Conservation (phyloP, 148 eudicot genomes). For the Suaeda aralocaspica region DNA sequence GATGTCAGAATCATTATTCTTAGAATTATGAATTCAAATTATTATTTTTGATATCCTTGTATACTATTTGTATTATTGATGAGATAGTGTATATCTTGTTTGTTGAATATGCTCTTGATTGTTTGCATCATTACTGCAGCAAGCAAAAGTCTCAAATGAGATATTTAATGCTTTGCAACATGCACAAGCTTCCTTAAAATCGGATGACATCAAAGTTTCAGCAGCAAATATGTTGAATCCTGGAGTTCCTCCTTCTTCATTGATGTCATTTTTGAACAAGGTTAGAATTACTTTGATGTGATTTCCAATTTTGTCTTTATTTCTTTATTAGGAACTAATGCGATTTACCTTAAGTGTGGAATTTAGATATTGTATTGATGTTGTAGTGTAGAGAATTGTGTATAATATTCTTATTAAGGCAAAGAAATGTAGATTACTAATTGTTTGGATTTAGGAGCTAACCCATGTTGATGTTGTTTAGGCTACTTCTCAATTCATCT, state of each 20-base stretch:
- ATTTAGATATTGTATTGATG: too few relatives aligned
- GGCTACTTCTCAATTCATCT: too few relatives aligned
- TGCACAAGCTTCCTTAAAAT: slow-evolving; percentile 62
- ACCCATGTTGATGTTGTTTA: too few relatives aligned
- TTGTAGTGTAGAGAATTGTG: too few relatives aligned
- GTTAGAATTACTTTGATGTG: slow-evolving; percentile 28
- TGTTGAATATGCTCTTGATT: not conserved
- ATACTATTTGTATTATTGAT: not conserved
- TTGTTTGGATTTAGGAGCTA: too few relatives aligned
- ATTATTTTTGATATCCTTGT: not conserved
- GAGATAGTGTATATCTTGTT: not conserved
- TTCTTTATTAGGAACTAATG: not conserved
- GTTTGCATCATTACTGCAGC: slow-evolving; percentile 38
- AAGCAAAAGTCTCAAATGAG: slow-evolving; percentile 45
- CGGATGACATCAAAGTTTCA: slow-evolving; percentile 45
- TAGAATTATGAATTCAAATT: not conserved
- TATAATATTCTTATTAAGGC: too few relatives aligned
- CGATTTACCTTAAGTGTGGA: too few relatives aligned
- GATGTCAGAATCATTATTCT: not conserved
- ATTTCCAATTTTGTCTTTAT: not conserved
- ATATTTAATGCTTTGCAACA: slow-evolving; percentile 50
- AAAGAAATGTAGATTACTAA: too few relatives aligned
- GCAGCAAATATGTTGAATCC: slow-evolving; percentile 71
- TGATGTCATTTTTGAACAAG: slow-evolving; percentile 81
- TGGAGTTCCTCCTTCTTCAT: slow-evolving; percentile 95